Conservation (phyloP, 2,329 filamentous ascomycete genomes). For the Orbilia oligospora region DNA sequence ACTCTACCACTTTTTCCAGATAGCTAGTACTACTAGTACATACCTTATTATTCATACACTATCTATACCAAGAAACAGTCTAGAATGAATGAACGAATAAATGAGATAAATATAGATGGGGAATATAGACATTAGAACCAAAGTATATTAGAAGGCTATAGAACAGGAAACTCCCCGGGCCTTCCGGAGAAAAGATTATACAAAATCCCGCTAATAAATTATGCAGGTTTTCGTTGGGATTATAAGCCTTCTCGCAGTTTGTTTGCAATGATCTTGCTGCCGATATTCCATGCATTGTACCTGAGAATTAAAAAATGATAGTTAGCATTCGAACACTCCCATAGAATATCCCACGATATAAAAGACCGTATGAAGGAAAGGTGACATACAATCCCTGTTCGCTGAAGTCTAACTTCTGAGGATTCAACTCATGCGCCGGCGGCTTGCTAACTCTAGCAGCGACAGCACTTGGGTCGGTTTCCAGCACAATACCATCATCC, state of each 20-base stretch:
- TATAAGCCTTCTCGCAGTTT: slow-evolving; percentile 55
- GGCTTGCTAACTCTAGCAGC: slow-evolving; percentile 92
- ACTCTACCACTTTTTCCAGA: neutral
- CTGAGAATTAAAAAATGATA: slow-evolving; percentile 28
- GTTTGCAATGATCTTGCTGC: slow-evolving; percentile 55
- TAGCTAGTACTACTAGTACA: neutral
- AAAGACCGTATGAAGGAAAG: neutral
- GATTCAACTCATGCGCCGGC: slow-evolving; percentile 79
- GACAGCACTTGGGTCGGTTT: slow-evolving; percentile 95
- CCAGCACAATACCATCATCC: slow-evolving; percentile 95
- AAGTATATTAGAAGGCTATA: slow-evolving; percentile 46
- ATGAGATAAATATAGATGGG: too few species aligned
- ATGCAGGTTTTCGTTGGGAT: neutral
- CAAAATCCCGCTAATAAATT: neutral
- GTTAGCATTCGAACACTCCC: neutral
- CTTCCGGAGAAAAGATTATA: too few species aligned
- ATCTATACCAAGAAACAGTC: too few species aligned
- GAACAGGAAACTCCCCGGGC: slow-evolving; percentile 18
- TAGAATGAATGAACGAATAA: neutral
- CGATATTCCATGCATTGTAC: slow-evolving; percentile 52
- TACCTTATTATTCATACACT: too few species aligned
- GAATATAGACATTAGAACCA: slow-evolving; percentile 29
- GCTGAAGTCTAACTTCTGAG: slow-evolving; percentile 59
- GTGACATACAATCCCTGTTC: slow-evolving; percentile 58
- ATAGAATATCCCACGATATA: neutral